Evolutionary conservation across 2,329 filamentous ascomycete genomes (phyloP), one percentile per base, ranked within the genome.

Genomic region (Fusarium nygamai): DNA sequence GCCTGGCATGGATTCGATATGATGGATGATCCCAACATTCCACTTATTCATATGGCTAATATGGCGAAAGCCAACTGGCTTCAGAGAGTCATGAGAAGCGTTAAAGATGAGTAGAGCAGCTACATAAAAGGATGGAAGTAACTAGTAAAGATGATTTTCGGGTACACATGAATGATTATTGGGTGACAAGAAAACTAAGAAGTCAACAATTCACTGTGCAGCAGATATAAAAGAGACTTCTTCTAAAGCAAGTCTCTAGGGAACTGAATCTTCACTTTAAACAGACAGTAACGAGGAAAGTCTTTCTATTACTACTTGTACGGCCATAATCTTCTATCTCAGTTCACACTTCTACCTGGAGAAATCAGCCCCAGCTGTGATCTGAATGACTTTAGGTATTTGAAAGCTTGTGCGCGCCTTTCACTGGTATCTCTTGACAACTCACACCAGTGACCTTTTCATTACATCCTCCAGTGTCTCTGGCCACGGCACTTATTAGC

Each of bases 1-100:
- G 63, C 39, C 3, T 66, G 63, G 27, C 63, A 66, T 8, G 63
- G 63, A 1, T 66, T 66, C 8, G 63, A 66, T 5, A 65, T 65
- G 62, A 65, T 65, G 31, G 46, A 65, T 5, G 62, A 64, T n/a
- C 59, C 46, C 5, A 20, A 33, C 17, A 13, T 64, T 1, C 59
- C 59, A 22, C 24, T 65, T 8, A 65, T 64, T 29, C 33, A 46
- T 3, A 46, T 54, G 7, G 59, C 62, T 9, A 65, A 65, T 19
- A 44, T 27, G 11, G 8, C 33, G 3, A 65, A 65, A 22, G 59
- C 62, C 0, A 65, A 65, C 12, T 65, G 62, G 62, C 41, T 65
- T 20, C 48, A 44, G n/a, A 64, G 62, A 13, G 38, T 22, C 8
- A 38, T 65, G 38, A 54, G 10, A 6, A 46, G 24, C 2, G 13